Conservation (phyloP, 768 basidiomycete genomes). For the Lentinula aciculospora region DNA sequence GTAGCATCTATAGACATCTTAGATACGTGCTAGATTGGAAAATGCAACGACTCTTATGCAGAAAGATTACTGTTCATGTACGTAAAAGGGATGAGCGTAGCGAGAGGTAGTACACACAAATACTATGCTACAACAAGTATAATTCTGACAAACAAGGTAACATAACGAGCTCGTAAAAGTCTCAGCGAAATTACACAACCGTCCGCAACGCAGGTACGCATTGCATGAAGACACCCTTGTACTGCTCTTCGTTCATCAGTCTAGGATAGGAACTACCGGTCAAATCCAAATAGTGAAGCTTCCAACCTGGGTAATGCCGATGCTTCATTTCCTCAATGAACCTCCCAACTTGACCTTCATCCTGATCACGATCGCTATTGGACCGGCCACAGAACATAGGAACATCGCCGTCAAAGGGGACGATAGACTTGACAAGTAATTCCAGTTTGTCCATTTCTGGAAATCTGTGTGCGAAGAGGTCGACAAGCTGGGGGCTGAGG, state of each 20-base stretch:
- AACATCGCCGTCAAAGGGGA: slow-evolving; percentile 16
- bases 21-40: no score
- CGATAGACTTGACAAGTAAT: slow-evolving; percentile 32
- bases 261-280: slow-evolving; percentile 3
- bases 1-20: neutral
- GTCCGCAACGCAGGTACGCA: slow-evolving; percentile 1
- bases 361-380: slow-evolving; percentile 6
- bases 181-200: neutral
- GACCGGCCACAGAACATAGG: neutral
- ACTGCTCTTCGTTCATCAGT: neutral
- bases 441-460: slow-evolving; percentile 29
- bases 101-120: neutral
- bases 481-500: slow-evolving; percentile 36
- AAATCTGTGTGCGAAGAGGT: slow-evolving; percentile 31
- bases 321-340: slow-evolving; percentile 3
- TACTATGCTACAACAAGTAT: slow-evolving; percentile 1
- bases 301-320: neutral
- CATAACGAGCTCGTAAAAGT: neutral
- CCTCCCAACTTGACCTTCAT: slow-evolving; percentile 1
- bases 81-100: neutral
- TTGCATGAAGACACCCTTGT: neutral
- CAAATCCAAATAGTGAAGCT: neutral
- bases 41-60: no score
- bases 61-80: no score
- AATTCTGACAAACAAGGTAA: neutral